Base-by-base conservation (phyloP, 768 basidiomycete species). In the Podaxis sp. region DNA sequence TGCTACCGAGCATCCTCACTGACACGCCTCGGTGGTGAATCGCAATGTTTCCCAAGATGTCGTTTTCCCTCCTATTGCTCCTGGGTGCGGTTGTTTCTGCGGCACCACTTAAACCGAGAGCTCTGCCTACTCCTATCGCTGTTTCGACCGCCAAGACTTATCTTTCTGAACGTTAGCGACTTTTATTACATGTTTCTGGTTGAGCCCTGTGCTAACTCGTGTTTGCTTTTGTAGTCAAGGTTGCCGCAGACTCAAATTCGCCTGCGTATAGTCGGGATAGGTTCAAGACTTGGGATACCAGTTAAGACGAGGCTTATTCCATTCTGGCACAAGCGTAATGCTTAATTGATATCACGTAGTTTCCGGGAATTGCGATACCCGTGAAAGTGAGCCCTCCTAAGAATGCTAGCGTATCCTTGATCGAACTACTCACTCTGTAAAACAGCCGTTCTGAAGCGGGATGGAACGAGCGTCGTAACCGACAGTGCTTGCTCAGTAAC, bases 211-310 rank as follows among this genome's bases (percentile, higher is more conserved):
- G 7, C 26, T 9, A 13, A 53, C 30, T 33, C 17, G 28, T 2
- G 36, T 51, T 36, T 40, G 49, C 30, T 44, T 17, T 26, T 63
- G 39, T 51, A 77, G 77, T 77, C 65, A 75, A 66, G 11, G 77
- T 79, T 11, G 75, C 66, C 19, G 68, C 58, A 2, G 72, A 74
- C 39, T 74, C 70, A 26, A 76, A 79, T 63, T 67, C 64, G 1
- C 76, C 77, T 7, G 70, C 75, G 1, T 79, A 79, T 63, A 60
- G 68, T 7, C 73, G 84, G 5, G 69, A 72, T 59, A 65, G 69
- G 48, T 85, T 84, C 76, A 75, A 77, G 54, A 76, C 75, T 22
- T 85, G 84, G 83, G 77, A 80, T 59, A 82, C 68, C 42, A 79
- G 82, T 83, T 33, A 28, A 53, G 80, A 46, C n/a, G 46, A n/a